A percentile compares a stretch with the other conserved stretches of the same genome.
Evolutionary conservation across 805 yeast species (phyloP).

Genomic region (Saccharomycopsis fermentans): DNA sequence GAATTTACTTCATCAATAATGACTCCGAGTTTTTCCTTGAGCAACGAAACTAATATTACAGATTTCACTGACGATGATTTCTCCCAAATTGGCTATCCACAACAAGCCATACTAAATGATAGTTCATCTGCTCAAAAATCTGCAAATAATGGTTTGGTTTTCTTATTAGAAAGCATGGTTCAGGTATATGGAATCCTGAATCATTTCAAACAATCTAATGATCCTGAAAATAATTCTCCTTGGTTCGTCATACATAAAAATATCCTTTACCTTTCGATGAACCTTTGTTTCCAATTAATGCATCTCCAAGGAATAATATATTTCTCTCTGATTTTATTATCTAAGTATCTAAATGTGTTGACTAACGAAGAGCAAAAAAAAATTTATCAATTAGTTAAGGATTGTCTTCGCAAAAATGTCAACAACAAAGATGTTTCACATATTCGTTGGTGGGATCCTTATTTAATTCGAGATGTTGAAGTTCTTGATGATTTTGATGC

Average conservation of each 20-base stretch:
- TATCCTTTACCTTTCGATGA: slow-evolving; percentile 40
- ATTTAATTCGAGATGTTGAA: slow-evolving; percentile 42
- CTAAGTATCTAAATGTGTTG: slow-evolving; percentile 45
- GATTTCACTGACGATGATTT: not conserved
- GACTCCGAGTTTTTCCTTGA: not conserved
- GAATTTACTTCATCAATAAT: not conserved
- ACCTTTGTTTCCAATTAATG: slow-evolving; percentile 41
- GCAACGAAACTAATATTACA: slow-evolving; percentile 12
- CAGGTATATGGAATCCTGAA: slow-evolving; percentile 43
- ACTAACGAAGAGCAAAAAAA: slow-evolving; percentile 47
- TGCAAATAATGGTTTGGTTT: slow-evolving; percentile 12
- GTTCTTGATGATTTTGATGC: slow-evolving; percentile 24
- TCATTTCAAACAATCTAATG: slow-evolving; percentile 25
- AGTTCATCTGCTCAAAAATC: not conserved
- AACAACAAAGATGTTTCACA: slow-evolving; percentile 21
- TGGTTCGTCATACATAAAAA: slow-evolving; percentile 54
- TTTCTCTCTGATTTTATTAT: slow-evolving; percentile 44
- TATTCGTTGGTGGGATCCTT: slow-evolving; percentile 64
- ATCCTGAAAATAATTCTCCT: slow-evolving; percentile 26
- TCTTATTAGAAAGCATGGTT: slow-evolving; percentile 40
- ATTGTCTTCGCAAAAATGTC: slow-evolving; percentile 22
- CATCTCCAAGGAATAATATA: slow-evolving; percentile 36
- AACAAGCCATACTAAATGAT: slow-evolving; percentile 15
- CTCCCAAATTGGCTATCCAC: not conserved
- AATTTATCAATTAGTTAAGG: slow-evolving; percentile 28